These are phyloP conservation scores for Xylaria cubensis DNA, from an alignment of 495 filamentous ascomycete genomes.

Conservation along the genomic window DNA sequence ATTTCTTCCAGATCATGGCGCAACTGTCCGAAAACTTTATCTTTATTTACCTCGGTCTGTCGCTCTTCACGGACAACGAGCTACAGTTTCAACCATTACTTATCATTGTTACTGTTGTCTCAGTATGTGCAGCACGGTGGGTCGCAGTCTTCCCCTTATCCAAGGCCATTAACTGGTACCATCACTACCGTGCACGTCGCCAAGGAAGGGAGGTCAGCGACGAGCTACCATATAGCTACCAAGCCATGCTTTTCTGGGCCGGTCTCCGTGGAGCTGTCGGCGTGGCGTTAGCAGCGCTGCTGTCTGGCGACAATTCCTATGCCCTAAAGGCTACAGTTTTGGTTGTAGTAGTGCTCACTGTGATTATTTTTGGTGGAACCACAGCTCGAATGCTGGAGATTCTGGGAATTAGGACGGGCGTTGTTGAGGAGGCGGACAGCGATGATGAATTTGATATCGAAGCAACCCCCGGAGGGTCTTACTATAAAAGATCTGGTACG, in stretches of 20 bases:
- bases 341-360: conserved; percentile 95
- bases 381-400: conserved; percentile 99
- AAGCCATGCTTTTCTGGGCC: conserved; percentile 98
- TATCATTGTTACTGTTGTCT: conserved; percentile 87
- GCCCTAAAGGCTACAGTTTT: conserved; percentile 89
- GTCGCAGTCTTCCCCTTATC: conserved; percentile 94
- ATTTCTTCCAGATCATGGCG: conserved; percentile 92
- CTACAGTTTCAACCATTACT: conserved; percentile 95
- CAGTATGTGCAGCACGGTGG: conserved; percentile 91
- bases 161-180: conserved; percentile 89
- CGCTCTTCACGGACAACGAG: conserved; percentile 86
- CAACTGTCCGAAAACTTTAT: conserved; percentile 99
- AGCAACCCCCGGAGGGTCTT: conserved; percentile 71
- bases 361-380: conserved; percentile 98
- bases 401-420: conserved; percentile 88
- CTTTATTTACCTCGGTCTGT: conserved; percentile 96
- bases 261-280: conserved; percentile 95
- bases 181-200: conserved; percentile 84
- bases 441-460: conserved; percentile 99
- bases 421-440: conserved; percentile 93
- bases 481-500: conserved; percentile 74
- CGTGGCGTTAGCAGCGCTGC: conserved; percentile 91
- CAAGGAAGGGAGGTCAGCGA: conserved; percentile 81
- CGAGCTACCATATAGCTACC: conserved; percentile 89
- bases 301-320: conserved; percentile 77